phyloP scores from a whole-genome alignment of 2,329 filamentous ascomycete species.

The Orbilia oligospora region DNA sequence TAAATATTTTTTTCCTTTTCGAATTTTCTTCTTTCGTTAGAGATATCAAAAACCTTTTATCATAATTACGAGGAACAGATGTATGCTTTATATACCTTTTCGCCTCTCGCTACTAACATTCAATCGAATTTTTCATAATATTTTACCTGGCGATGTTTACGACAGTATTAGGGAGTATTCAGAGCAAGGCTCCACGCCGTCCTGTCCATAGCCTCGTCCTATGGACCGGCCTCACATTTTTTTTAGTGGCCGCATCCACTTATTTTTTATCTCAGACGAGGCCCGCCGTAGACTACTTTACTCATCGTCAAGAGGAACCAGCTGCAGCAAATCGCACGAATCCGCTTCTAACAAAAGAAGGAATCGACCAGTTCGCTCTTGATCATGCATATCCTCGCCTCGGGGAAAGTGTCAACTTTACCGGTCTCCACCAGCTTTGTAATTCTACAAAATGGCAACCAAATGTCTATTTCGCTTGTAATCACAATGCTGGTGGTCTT shows the following conservation, averaged over 20 bases:
- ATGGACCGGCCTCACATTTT: constrained; percentile 13
- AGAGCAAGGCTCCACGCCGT: constrained; percentile 6
- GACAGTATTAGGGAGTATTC: not conserved
- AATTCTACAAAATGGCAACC: constrained; percentile 38
- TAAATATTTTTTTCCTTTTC: not conserved
- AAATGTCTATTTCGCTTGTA: constrained; percentile 68
- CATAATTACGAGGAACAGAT: too few species aligned
- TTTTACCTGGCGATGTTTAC: not conserved
- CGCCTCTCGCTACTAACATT: not conserved
- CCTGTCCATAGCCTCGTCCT: constrained; percentile 1
- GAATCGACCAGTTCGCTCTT: constrained; percentile 13
- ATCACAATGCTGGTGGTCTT: constrained; percentile 71
- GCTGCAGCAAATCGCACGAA: constrained; percentile 15
- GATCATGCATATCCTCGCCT: constrained; percentile 35
- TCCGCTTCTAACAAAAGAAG: constrained; percentile 27
- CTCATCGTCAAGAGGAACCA: not conserved
- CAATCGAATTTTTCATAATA: not conserved
- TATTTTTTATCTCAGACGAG: constrained; percentile 13
- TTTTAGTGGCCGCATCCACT: constrained; percentile 5
- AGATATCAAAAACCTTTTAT: not conserved
- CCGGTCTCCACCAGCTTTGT: constrained; percentile 30
- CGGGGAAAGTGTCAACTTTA: constrained; percentile 20
- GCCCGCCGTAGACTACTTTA: not conserved
- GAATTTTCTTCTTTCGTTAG: not conserved
- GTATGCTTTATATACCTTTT: not conserved